A percentile compares a stretch with the other conserved stretches of the same genome.
Evolutionary conservation across 2,329 filamentous ascomycete species (phyloP).

Genomic region (Fusarium hainanense): DNA sequence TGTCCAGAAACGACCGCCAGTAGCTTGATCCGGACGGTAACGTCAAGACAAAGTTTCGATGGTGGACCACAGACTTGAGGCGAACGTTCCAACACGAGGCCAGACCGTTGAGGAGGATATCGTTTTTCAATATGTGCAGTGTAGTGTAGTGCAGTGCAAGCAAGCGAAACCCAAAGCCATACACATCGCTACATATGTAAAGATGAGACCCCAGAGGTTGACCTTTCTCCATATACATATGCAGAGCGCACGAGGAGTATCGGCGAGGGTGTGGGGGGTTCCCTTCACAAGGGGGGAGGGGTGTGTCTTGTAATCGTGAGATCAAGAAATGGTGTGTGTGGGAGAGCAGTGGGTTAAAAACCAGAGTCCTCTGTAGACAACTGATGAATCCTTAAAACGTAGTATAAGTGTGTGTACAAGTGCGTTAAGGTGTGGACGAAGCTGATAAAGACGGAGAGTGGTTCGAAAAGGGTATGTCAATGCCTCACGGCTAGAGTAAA

Average conservation of each 20-base stretch:
- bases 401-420: slow-evolving; percentile 31
- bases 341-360: slow-evolving; percentile 39
- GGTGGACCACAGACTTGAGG: slow-evolving; percentile 33
- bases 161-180: slow-evolving; percentile 41
- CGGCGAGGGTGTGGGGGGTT: slow-evolving; percentile 40
- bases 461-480: slow-evolving; percentile 41
- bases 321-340: slow-evolving; percentile 38
- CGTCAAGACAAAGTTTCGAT: slow-evolving; percentile 34
- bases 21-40: slow-evolving; percentile 39
- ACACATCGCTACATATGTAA: slow-evolving; percentile 45
- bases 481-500: slow-evolving; percentile 31
- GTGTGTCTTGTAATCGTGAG: slow-evolving; percentile 27
- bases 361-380: slow-evolving; percentile 30
- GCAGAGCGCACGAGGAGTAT: slow-evolving; percentile 45
- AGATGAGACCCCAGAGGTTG: slow-evolving; percentile 40
- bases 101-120: slow-evolving; percentile 43
- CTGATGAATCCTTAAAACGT: slow-evolving; percentile 36
- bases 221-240: slow-evolving; percentile 43
- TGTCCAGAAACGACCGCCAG: slow-evolving; percentile 31
- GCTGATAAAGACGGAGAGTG: slow-evolving; percentile 40
- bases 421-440: slow-evolving; percentile 37
- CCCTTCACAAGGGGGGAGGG: slow-evolving; percentile 24
- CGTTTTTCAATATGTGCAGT: slow-evolving; percentile 31
- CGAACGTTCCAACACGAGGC: slow-evolving; percentile 42
- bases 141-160: slow-evolving; percentile 26